Evolutionary conservation across 495 filamentous ascomycete genomes (phyloP).

Genomic region (Hypoxylon perforatum): DNA sequence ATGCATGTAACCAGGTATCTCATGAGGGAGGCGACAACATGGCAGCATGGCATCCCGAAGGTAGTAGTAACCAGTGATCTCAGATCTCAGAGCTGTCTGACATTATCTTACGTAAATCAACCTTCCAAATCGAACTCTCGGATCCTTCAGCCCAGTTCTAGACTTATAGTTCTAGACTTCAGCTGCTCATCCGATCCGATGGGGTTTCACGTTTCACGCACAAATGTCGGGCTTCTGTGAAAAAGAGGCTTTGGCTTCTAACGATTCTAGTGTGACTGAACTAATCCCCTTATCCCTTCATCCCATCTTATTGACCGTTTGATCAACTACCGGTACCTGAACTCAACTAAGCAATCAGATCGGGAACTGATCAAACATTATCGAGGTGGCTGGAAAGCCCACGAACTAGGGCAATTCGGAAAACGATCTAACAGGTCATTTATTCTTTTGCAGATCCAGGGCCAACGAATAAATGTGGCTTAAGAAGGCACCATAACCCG

Average conservation of each 20-base stretch:
- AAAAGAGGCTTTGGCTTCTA: too few relatives aligned
- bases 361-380: background rate
- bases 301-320: too few relatives aligned
- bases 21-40: background rate
- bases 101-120: background rate
- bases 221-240: too few relatives aligned
- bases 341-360: background rate
- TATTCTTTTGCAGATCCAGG: too few relatives aligned
- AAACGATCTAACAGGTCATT: background rate
- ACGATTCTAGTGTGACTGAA: too few relatives aligned
- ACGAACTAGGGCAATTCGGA: too few relatives aligned
- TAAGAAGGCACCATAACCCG: conserved; percentile 8
- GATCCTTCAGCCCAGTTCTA: background rate
- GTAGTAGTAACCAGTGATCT: conserved; percentile 21
- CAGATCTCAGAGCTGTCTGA: conserved; percentile 23
- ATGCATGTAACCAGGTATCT: conserved; percentile 4
- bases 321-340: too few relatives aligned
- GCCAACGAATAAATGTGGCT: conserved; percentile 9
- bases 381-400: conserved; percentile 6
- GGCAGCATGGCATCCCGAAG: too few relatives aligned
- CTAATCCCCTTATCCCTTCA: too few relatives aligned
- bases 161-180: too few relatives aligned
- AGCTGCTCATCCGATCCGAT: too few relatives aligned
- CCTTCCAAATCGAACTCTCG: background rate
- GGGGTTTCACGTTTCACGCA: too few relatives aligned